Conservation (phyloP, 2,329 filamentous ascomycete species). For the Myriosclerotinia scirpicola region DNA sequence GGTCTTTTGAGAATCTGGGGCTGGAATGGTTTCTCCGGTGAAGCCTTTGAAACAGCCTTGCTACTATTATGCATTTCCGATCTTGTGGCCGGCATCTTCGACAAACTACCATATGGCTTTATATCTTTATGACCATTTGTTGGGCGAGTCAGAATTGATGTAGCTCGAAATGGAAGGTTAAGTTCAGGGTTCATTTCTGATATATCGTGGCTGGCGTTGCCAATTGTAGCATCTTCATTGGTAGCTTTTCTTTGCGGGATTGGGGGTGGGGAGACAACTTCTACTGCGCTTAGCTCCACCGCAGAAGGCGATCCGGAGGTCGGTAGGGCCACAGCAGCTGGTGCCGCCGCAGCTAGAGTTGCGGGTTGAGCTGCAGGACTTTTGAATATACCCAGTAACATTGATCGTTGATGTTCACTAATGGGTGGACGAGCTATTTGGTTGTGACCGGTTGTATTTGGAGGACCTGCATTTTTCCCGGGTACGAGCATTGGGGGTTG, state of each 20-base stretch:
- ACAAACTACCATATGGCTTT: conserved; percentile 10
- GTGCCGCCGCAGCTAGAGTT: conserved; percentile 23
- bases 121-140: conserved; percentile 29
- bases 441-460: conserved; percentile 6
- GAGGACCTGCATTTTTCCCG: background rate
- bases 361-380: conserved; percentile 33
- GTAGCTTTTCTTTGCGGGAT: background rate
- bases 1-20: conserved; percentile 55
- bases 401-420: conserved; percentile 37
- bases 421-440: conserved; percentile 31
- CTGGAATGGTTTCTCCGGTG: conserved; percentile 49
- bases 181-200: conserved; percentile 36
- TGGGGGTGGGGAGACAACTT: conserved; percentile 33
- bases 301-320: conserved; percentile 36
- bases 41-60: conserved; percentile 27
- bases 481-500: conserved; percentile 23
- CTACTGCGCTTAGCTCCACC: conserved; percentile 40
- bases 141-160: conserved; percentile 37
- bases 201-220: background rate
- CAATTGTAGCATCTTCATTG: conserved; percentile 25
- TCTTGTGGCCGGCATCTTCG: conserved; percentile 8
- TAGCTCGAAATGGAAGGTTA: conserved; percentile 36
- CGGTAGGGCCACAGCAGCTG: conserved; percentile 33
- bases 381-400: conserved; percentile 39
- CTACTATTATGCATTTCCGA: conserved; percentile 10